Evolutionary conservation across 306 rosid species (phyloP).

Genomic region (Castanea sativa): DNA sequence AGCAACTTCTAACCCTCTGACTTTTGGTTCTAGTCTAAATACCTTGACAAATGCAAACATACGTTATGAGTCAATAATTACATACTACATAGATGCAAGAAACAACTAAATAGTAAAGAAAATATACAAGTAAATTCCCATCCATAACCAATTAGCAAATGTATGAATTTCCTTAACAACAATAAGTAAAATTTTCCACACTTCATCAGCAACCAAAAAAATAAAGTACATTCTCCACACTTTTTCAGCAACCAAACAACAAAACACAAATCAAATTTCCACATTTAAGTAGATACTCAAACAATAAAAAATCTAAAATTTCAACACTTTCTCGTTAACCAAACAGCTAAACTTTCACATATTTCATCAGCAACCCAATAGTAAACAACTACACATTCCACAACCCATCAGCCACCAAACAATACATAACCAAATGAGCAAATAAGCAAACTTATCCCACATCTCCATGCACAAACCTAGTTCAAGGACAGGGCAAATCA

Average conservation of each 20-base stretch:
- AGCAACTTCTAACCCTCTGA: conserved; percentile 40
- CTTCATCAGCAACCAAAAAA: not conserved
- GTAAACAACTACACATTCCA: not conserved
- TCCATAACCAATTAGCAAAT: conserved; percentile 1
- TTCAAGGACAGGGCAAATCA: conserved; percentile 17
- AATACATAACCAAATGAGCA: not conserved
- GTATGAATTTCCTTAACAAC: not conserved
- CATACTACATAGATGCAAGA: not conserved
- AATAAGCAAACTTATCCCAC: not conserved
- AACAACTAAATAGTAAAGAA: not conserved
- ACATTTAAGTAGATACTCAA: not conserved
- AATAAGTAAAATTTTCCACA: not conserved
- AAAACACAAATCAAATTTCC: not conserved
- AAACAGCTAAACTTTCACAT: not conserved
- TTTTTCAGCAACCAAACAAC: not conserved
- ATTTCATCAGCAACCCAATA: not conserved
- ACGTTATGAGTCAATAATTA: not conserved
- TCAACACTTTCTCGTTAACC: not conserved
- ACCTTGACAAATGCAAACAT: conserved; percentile 38
- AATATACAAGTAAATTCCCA: not conserved
- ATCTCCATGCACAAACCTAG: conserved; percentile 89
- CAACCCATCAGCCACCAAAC: not conserved
- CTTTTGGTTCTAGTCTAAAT: conserved; percentile 80
- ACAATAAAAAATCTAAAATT: not conserved
- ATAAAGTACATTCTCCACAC: not conserved